Evolutionary conservation across 2,329 filamentous ascomycete genomes (phyloP), one percentile per base, ranked within the genome.

Genomic region (Nemania sp.): DNA sequence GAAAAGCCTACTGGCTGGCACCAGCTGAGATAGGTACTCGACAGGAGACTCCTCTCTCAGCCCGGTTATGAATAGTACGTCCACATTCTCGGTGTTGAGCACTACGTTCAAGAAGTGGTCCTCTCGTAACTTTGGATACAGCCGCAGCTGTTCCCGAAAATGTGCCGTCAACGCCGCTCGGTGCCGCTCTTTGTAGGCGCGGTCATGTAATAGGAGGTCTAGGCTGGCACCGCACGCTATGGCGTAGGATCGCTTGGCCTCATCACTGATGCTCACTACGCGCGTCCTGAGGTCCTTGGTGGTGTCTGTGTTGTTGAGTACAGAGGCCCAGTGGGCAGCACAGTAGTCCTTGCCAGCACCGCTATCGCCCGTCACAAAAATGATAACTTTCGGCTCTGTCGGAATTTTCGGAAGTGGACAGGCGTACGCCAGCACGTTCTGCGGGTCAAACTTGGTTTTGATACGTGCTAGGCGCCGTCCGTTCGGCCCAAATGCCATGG

Each of bases 41-140:
- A 87, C 77, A 0, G 86, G 86, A 5, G 84, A 80, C 49, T 83
- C 74, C 50, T 89, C 86, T 76, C 84, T 81, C 81, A 88, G 83
- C 0, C 85, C 86, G 0, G 85, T 88, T 64, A 90, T 82, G 0
- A 89, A 59, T 45, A 89, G 72, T 49, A 87, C 83, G 57, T 87
- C 81, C 2, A 78, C 74, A 69, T 78, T 77, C 51, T 11, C 63
- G 5, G 77, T 75, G 12, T 63, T 57, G 35, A 73, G 17, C 2
- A 87, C 80, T 2, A 81, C 71, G 21, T 76, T 60, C 42, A 82
- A 54, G 61, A 87, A 87, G 67, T 83, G 77, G 56, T 84, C 78
- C 64, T 83, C 72, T 63, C 73, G 81, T 15, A 87, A 73, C 40
- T 49, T 65, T 61, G 83, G 82, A 43, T 75, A 74, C 67, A 75